Conservation (phyloP, 2,329 filamentous ascomycete genomes). For the Aspergillus sp. region DNA sequence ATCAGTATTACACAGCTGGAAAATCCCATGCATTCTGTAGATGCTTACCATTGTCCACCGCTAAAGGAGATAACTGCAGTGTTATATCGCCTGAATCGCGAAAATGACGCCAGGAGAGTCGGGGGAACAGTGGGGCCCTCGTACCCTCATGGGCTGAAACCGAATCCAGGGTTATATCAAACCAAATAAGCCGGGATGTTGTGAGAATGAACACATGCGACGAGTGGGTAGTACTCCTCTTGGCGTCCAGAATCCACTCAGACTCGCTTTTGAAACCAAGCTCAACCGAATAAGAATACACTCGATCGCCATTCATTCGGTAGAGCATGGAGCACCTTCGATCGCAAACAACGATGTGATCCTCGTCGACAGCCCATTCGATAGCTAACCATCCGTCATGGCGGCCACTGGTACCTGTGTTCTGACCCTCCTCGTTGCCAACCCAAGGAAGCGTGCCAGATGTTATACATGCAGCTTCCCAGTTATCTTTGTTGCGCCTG, state of each 20-base stretch:
- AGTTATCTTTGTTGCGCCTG: slow-evolving; percentile 28
- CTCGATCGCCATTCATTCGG: slow-evolving; percentile 25
- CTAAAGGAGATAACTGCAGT: slow-evolving; percentile 40
- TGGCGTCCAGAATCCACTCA: slow-evolving; percentile 58
- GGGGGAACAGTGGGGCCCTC: slow-evolving; percentile 33
- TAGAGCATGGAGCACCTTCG: slow-evolving; percentile 45
- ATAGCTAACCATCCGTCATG: slow-evolving; percentile 48
- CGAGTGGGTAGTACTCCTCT: slow-evolving; percentile 41
- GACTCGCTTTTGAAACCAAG: slow-evolving; percentile 36
- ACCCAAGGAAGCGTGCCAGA: slow-evolving; percentile 33
- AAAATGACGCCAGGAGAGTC: slow-evolving; percentile 56
- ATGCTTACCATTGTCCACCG: slow-evolving; percentile 33
- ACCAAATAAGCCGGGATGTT: slow-evolving; percentile 49
- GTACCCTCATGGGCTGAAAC: slow-evolving; percentile 22
- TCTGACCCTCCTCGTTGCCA: slow-evolving; percentile 15
- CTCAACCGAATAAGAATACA: slow-evolving; percentile 32
- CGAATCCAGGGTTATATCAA: slow-evolving; percentile 38
- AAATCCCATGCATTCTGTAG: background rate
- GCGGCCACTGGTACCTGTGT: slow-evolving; percentile 14
- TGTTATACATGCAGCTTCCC: slow-evolving; percentile 26
- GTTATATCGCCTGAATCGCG: slow-evolving; percentile 54
- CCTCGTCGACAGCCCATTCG: slow-evolving; percentile 40
- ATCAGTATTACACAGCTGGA: background rate
- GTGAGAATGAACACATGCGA: slow-evolving; percentile 55
- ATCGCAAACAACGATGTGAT: slow-evolving; percentile 53